Evolutionary conservation across 768 basidiomycete species (phyloP).

Genomic region (Mycena pura): DNA sequence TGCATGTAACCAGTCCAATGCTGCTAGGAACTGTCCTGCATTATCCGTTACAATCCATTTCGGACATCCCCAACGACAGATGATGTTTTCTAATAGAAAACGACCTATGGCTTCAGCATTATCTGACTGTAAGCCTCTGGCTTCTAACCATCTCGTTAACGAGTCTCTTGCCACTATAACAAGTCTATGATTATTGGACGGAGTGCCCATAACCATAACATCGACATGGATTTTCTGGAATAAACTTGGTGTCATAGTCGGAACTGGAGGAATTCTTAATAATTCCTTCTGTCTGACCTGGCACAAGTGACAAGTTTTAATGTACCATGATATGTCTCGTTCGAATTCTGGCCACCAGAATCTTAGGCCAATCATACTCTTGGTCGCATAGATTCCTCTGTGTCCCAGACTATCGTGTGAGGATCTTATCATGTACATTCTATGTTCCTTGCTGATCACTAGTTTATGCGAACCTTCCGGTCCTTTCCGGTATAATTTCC

Average conservation of each 20-base stretch:
- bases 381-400: not conserved
- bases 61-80: no score
- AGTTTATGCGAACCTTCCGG: not conserved
- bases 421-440: not conserved
- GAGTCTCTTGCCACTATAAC: no score
- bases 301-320: constrained; percentile 15
- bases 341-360: constrained; percentile 24
- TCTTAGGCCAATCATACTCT: not conserved
- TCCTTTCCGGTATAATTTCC: not conserved
- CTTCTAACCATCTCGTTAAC: no score
- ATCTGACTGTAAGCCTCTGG: not conserved
- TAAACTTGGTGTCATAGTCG: no score
- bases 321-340: constrained; percentile 14
- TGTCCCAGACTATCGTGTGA: constrained; percentile 18
- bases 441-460: not conserved
- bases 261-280: not conserved
- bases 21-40: no score
- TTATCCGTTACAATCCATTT: no score
- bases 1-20: no score
- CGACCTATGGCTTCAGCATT: no score
- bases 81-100: not conserved
- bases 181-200: no score
- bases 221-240: no score
- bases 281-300: not conserved
- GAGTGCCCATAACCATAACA: no score